Evolutionary conservation across 768 basidiomycete species (phyloP).

Genomic region (Russula compacta): DNA sequence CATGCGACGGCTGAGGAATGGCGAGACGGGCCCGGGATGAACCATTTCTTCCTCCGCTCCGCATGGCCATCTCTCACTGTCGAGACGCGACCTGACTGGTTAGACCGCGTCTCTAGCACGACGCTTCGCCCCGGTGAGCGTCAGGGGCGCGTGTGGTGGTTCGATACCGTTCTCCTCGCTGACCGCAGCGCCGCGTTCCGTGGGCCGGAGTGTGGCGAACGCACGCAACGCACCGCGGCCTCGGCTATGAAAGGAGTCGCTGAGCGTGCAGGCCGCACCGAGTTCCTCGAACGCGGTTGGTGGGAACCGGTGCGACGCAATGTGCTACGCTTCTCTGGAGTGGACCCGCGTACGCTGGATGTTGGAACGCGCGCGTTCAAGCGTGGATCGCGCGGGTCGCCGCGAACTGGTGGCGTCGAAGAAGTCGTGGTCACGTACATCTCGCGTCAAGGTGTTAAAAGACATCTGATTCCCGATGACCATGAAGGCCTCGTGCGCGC

Average conservation of each 20-base stretch:
- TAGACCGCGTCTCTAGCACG: slow-evolving; percentile 41
- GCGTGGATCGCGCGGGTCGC: slow-evolving; percentile 1
- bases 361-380: slow-evolving; percentile 21
- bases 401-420: slow-evolving; percentile 20
- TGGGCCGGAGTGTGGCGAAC: slow-evolving; percentile 50
- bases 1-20: slow-evolving; percentile 50
- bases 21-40: slow-evolving; percentile 74
- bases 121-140: slow-evolving; percentile 5
- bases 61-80: slow-evolving; percentile 63
- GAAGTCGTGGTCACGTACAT: slow-evolving; percentile 66
- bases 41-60: slow-evolving; percentile 64
- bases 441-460: slow-evolving; percentile 49
- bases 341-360: slow-evolving; percentile 28
- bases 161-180: slow-evolving; percentile 57
- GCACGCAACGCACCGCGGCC: slow-evolving; percentile 64
- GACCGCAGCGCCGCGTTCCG: slow-evolving; percentile 75
- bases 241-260: slow-evolving; percentile 38
- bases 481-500: slow-evolving; percentile 46
- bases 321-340: slow-evolving; percentile 61
- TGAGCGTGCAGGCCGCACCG: slow-evolving; percentile 36
- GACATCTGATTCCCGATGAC: slow-evolving; percentile 46
- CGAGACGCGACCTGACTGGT: slow-evolving; percentile 65
- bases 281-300: slow-evolving; percentile 44
- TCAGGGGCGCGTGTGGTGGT: slow-evolving; percentile 47
- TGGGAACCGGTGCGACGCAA: slow-evolving; percentile 68